A percentile compares a stretch with the other conserved stretches of the same genome.
phyloP scores from a whole-genome alignment of 1,284 basidiomycete species.

The Thecaphora thlaspeos region DNA sequence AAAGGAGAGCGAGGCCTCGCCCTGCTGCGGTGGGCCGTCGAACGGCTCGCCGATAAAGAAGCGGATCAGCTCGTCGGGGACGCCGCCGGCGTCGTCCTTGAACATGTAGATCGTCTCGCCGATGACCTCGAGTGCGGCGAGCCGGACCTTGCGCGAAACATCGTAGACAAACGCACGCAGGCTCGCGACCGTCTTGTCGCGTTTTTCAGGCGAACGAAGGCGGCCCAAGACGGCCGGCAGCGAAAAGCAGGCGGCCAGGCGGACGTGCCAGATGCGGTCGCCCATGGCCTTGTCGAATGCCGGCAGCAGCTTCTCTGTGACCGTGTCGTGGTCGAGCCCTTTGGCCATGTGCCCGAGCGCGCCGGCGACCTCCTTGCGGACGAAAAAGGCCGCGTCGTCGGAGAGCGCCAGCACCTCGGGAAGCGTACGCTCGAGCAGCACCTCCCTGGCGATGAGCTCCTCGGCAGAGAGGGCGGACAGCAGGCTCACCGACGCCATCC shows the following conservation, averaged over 20 bases:
- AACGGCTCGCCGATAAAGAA: conserved; percentile 69
- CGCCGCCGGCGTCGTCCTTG: conserved; percentile 63
- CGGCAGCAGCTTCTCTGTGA: conserved; percentile 65
- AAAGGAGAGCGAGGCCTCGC: conserved; percentile 26
- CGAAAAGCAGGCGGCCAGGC: conserved; percentile 83
- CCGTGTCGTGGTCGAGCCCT: conserved; percentile 71
- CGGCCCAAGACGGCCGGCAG: conserved; percentile 63
- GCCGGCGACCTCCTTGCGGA: conserved; percentile 84
- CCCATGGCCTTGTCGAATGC: conserved; percentile 71
- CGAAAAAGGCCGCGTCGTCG: conserved; percentile 77
- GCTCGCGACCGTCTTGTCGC: conserved; percentile 38
- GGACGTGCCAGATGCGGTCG: conserved; percentile 79
- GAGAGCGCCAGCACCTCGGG: conserved; percentile 76
- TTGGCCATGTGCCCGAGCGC: conserved; percentile 85
- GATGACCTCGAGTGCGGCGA: conserved; percentile 80
- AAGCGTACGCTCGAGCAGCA: conserved; percentile 71
- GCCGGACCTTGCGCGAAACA: conserved; percentile 70
- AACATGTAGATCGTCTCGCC: conserved; percentile 91
- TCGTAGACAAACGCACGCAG: conserved; percentile 66
- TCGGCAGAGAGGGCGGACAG: conserved; percentile 72
- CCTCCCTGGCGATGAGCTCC: conserved; percentile 61
- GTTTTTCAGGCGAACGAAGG: conserved; percentile 24
- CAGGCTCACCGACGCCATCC: conserved; percentile 87
- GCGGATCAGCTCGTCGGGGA: conserved; percentile 73
- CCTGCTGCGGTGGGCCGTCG: conserved; percentile 36